A percentile compares a stretch with the other conserved stretches of the same genome.
Evolutionary conservation across 2,329 filamentous ascomycete genomes (phyloP).

Genomic region (Curvularia eragrostidis): DNA sequence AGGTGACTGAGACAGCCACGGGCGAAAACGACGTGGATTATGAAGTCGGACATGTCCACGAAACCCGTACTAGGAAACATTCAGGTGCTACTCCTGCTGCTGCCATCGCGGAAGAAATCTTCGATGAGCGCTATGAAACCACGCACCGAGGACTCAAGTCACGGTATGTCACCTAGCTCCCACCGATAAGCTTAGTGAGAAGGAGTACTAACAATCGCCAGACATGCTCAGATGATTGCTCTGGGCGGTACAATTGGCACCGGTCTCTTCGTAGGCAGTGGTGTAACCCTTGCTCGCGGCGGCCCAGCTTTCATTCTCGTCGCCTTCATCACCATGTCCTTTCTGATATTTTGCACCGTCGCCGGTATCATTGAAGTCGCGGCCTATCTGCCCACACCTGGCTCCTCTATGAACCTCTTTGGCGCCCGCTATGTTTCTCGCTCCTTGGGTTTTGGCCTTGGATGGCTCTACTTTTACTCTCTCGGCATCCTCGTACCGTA

Average conservation of each 20-base stretch:
- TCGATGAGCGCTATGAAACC: slow-evolving; percentile 44
- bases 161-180: slow-evolving; percentile 33
- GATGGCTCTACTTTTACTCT: slow-evolving; percentile 42
- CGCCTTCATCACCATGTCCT: slow-evolving; percentile 43
- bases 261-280: slow-evolving; percentile 66
- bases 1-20: slow-evolving; percentile 9
- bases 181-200: slow-evolving; percentile 2
- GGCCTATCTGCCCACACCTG: slow-evolving; percentile 65
- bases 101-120: slow-evolving; percentile 40
- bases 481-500: slow-evolving; percentile 43
- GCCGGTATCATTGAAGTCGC: slow-evolving; percentile 55
- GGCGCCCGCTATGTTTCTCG: slow-evolving; percentile 62
- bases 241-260: slow-evolving; percentile 67
- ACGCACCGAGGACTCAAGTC: slow-evolving; percentile 52
- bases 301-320: slow-evolving; percentile 39
- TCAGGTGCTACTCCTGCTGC: slow-evolving; percentile 34
- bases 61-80: slow-evolving; percentile 25
- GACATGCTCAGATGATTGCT: slow-evolving; percentile 64
- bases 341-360: slow-evolving; percentile 37
- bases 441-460: slow-evolving; percentile 60
- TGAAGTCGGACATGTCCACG: slow-evolving; percentile 17
- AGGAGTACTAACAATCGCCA: slow-evolving; percentile 54
- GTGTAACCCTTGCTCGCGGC: slow-evolving; percentile 55
- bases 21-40: slow-evolving; percentile 15
- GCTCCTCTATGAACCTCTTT: slow-evolving; percentile 59